Conservation (phyloP, 495 filamentous ascomycete species). For the Aspergillus ellipticus region DNA sequence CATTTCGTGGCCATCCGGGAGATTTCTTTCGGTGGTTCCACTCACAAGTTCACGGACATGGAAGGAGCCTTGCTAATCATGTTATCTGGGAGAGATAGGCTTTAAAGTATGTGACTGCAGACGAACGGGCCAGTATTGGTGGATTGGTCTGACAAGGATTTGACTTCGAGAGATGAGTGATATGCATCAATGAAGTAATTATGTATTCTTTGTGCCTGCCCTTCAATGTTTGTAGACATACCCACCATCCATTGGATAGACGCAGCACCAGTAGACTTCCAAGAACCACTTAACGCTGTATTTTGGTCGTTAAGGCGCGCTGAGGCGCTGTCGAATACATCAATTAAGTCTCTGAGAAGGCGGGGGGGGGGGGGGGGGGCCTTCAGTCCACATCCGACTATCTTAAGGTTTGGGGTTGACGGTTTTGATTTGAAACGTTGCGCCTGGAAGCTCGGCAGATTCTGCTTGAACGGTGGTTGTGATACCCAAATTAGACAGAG, state of each 20-base stretch:
- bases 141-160: constrained; percentile 5
- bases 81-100: constrained; percentile 44
- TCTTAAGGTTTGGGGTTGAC: constrained; percentile 52
- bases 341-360: not conserved
- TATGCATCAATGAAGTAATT: constrained; percentile 20
- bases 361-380: too few species aligned
- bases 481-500: constrained; percentile 84
- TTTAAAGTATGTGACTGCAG: constrained; percentile 35
- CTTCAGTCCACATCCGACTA: not conserved
- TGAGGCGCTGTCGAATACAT: not conserved
- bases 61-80: constrained; percentile 41
- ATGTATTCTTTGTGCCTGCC: constrained; percentile 11
- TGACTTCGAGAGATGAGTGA: constrained; percentile 7
- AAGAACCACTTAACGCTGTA: not conserved
- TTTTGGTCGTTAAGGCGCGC: not conserved
- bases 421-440: constrained; percentile 96
- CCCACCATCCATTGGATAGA: not conserved
- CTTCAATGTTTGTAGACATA: not conserved
- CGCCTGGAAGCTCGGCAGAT: constrained; percentile 75
- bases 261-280: not conserved
- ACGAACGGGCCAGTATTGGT: constrained; percentile 17
- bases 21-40: constrained; percentile 12
- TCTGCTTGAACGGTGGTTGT: constrained; percentile 88
- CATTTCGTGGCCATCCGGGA: constrained; percentile 17
- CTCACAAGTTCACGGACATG: constrained; percentile 12